Percentiles rank a stretch among this genome's conserved stretches.
phyloP scores from a whole-genome alignment of 2,329 filamentous ascomycete genomes.

The Ophiosphaerella korrae region DNA sequence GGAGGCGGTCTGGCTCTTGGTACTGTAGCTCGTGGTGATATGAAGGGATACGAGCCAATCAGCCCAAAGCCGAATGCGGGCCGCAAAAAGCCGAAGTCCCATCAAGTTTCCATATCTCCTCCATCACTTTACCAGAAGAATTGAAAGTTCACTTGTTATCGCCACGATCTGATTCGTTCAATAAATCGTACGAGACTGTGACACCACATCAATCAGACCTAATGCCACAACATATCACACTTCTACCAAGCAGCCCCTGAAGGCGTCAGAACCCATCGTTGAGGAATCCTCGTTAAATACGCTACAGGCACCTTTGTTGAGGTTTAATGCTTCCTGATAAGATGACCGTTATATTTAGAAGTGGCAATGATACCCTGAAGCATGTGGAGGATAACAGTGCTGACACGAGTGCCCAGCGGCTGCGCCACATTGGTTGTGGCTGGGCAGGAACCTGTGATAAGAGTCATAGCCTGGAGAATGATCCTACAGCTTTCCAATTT shows the following conservation, averaged over 20 bases:
- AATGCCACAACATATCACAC: too few relatives aligned
- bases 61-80: conserved; percentile 6
- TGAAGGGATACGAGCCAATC: conserved; percentile 15
- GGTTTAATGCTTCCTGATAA: too few relatives aligned
- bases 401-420: background rate
- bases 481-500: background rate
- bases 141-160: too few relatives aligned
- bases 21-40: background rate
- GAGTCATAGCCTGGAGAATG: background rate
- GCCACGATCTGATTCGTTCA: too few relatives aligned
- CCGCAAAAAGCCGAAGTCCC: conserved; percentile 11
- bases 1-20: too few relatives aligned
- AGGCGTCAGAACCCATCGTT: too few relatives aligned
- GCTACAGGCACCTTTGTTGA: too few relatives aligned
- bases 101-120: background rate
- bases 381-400: background rate
- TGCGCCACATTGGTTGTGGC: background rate
- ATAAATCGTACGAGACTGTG: too few relatives aligned
- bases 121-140: background rate
- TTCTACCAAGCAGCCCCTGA: too few relatives aligned
- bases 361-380: background rate
- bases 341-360: background rate
- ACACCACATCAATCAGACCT: too few relatives aligned
- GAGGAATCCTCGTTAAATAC: too few relatives aligned
- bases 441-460: background rate